Base-by-base conservation (phyloP, 1,284 basidiomycete genomes). In the Dichomitus squalens region DNA sequence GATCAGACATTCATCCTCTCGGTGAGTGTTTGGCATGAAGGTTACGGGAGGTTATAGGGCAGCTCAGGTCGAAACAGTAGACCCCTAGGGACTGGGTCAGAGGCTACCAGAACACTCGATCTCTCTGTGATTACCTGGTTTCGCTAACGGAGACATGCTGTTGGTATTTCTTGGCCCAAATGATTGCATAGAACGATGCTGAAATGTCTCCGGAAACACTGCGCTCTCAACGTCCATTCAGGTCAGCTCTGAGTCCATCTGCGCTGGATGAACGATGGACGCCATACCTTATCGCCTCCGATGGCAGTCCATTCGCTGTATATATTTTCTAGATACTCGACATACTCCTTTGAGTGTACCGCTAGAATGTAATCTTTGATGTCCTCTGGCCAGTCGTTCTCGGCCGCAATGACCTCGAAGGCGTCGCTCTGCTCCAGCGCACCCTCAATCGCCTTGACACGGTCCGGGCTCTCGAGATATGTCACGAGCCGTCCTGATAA, bases 11-110 rank as follows among this genome's bases (percentile, higher is more conserved):
- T n/a, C n/a, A n/a, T n/a, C 16, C 16, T 27, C 39, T 40, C 41
- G 8, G 16, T 1, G 23, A 40, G 1, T 23, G 25, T 11, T 20
- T 9, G 27, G 5, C 23, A 27, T 31, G 35, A 38, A 25, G 16
- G 34, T 25, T 29, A 72, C 72, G 64, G 44, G 63, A 63, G 0
- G 72, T 75, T 61, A 76, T 72, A 2, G 73, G 72, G 49, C 68
- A 69, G 29, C 72, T 73, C 25, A 75, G 63, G 60, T 76, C 74
- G 60, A 75, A 76, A 38, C 70, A 74, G 60, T 72, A 73, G 41
- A 68, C 62, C 6, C 74, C 75, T 75, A n/a, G 2, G 16, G 12
- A 23, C 25, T 38, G n/a, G n/a, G 18, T 52, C 27, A 49, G 25
- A 44, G 9, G 16, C 3, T 14, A 4, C 14, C 21, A 6, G 16